Evolutionary conservation across 2,329 filamentous ascomycete species (phyloP), one percentile per base, ranked within the genome.

Genomic region (Diaporthe humulicola): DNA sequence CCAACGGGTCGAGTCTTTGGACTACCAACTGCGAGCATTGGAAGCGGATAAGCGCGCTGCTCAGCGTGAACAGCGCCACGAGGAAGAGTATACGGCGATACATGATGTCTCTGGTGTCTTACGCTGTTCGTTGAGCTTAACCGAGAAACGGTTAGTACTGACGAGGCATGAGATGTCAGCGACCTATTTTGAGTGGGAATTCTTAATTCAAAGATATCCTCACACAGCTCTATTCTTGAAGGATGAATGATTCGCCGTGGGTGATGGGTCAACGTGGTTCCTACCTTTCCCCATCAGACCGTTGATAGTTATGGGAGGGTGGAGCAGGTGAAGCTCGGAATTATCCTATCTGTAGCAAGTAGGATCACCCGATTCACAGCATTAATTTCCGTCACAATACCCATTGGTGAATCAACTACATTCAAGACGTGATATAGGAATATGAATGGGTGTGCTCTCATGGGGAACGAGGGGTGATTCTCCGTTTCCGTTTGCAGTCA

Each of bases 11-110:
- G n/a, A 82, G 77, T 1, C 81, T 76, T 75, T 82, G 80, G 69
- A 90, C 82, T 73, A 89, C 89, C 75, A 89, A 84, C 77, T 86
- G 85, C 38, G 88, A 88, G 79, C 87, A 89, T 80, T 90, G 78
- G 71, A 82, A 82, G 40, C 80, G 80, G 58, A 81, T 66, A 7
- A 66, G 61, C 19, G 61, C 61, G 28, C 61, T 66, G 61, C 61
- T 66, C 30, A 66, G 42, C 12, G 61, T 66, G 42, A 36, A 66
- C 42, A 66, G 42, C 42, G 61, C 61, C 28, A 66, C 61, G 19
- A 66, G 30, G 42, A 66, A 50, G 30, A 50, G 28, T 66, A 66
- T 36, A 25, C 19, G 17, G 19, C 14, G 61, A 66, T 66, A 36
- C 61, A 66, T 66, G 22, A 64, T 50, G 42, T 66, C n/a, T 36